Conservation (phyloP, 1,284 basidiomycete genomes). For the Ceratobasidium sp. region DNA sequence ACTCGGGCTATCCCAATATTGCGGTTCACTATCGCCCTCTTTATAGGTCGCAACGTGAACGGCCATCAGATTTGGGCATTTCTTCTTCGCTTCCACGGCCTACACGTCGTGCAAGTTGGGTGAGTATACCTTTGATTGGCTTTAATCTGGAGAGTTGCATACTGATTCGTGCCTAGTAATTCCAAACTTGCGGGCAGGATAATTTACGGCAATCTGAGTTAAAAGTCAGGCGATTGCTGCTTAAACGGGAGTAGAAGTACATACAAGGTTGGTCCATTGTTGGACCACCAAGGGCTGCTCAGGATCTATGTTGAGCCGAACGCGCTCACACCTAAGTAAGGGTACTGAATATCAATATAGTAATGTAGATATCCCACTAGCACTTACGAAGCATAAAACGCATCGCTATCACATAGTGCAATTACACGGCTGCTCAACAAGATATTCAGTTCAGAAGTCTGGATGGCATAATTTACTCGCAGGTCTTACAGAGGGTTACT, state of each 20-base stretch:
- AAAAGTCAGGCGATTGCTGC: not conserved
- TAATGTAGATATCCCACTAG: constrained; percentile 61
- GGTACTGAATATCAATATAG: not conserved
- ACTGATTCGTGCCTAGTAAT: constrained; percentile 81
- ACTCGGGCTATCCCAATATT: constrained; percentile 87
- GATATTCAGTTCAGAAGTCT: not conserved
- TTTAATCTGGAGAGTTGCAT: not conserved
- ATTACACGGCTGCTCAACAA: constrained; percentile 55
- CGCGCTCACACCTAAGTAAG: constrained; percentile 22
- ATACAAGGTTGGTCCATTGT: constrained; percentile 78
- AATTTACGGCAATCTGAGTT: constrained; percentile 86
- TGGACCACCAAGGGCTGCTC: constrained; percentile 85
- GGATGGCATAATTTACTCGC: too few species aligned
- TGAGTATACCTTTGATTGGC: constrained; percentile 45
- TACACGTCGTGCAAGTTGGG: constrained; percentile 13
- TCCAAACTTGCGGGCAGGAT: constrained; percentile 88
- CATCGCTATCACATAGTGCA: constrained; percentile 93
- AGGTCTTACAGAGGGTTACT: constrained; percentile 38
- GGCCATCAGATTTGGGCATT: constrained; percentile 83
- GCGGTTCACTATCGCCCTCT: constrained; percentile 86
- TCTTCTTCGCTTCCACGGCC: constrained; percentile 79
- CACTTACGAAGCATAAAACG: constrained; percentile 92
- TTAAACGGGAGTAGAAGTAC: constrained; percentile 12
- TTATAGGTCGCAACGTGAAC: constrained; percentile 96
- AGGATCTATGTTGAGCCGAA: constrained; percentile 41